Base-by-base conservation (phyloP, 768 basidiomycete species). In the Termitomyces sp. region DNA sequence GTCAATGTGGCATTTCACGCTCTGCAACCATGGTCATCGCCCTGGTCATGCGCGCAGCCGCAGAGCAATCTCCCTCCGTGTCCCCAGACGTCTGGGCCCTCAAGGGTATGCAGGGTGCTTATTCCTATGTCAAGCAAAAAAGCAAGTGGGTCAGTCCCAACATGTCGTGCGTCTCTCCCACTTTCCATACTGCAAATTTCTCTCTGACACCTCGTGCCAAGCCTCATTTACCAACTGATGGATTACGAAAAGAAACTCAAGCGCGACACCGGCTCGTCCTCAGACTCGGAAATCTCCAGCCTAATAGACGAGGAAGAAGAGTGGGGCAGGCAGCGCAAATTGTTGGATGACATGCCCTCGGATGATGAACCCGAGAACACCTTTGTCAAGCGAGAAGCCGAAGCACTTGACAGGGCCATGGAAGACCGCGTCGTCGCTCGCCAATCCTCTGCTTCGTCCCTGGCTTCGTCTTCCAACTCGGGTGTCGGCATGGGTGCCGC, bases 1-100 rank as follows among this genome's bases (percentile, higher is more conserved):
- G 94, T 71, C 94, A 96, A 74, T 94, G 93, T 71, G 94, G 94
- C 63, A 88, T 96, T 34, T 94, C 93, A 22, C 83, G 94, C 61
- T 93, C 90, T 9, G 94, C 94, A 18, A 95, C 94, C 2, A 74
- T 95, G 68, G 83, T 89, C 49, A 95, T 96, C 60, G 94, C 93
- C 37, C 80, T 94, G 56, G 91, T 94, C 61, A 96, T 96, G 93
- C 85, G 92, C 52, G 90, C 92, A n/a, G 91, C 93, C 29, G 85
- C 87, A 47, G 77, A 82, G 46, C 79, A 78, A 60, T 83, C 82
- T 13, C 75, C 87, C 14, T 76, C 75, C 42, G 89, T 90, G 24
- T 85, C 88, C 14, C 79, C 87, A 41, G 84, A 90, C 61, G 82
- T 92, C 6, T 88, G 86, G 85, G 80, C 83, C 9, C 76, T 93